These are phyloP conservation scores for Leucocoprinus birnbaumii DNA, from an alignment of 768 basidiomycete species.

Conservation along the genomic window DNA sequence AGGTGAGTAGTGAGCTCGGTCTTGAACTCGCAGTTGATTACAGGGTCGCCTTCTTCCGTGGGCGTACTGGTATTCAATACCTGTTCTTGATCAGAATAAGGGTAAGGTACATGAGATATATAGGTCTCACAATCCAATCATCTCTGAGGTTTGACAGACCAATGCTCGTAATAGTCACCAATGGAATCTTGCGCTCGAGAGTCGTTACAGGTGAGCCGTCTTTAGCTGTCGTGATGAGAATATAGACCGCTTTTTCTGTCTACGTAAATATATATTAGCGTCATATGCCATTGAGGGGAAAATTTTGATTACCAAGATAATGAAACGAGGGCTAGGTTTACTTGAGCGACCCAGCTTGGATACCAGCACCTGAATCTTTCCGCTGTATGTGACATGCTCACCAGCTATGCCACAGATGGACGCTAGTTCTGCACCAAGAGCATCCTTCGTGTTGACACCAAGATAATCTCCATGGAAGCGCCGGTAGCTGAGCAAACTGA, in stretches of 20 bases:
- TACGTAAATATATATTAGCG: conserved; percentile 27
- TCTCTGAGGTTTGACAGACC: conserved; percentile 88
- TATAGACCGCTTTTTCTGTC: conserved; percentile 85
- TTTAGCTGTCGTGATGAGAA: conserved; percentile 60
- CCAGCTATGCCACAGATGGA: conserved; percentile 71
- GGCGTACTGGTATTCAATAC: conserved; percentile 65
- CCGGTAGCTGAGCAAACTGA: conserved; percentile 90
- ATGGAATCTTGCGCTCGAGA: conserved; percentile 85
- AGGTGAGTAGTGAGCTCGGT: conserved; percentile 88
- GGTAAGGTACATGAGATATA: not conserved
- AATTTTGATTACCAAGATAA: conserved; percentile 70
- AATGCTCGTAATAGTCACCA: conserved; percentile 85
- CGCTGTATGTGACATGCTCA: conserved; percentile 80
- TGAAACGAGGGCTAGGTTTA: conserved; percentile 86
- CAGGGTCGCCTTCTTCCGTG: conserved; percentile 92
- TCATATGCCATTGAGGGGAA: not conserved
- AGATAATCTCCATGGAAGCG: conserved; percentile 97
- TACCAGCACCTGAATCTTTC: conserved; percentile 75
- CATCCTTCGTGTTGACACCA: conserved; percentile 77
- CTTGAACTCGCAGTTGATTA: conserved; percentile 92
- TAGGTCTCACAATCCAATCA: conserved; percentile 89
- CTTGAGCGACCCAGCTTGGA: conserved; percentile 86
- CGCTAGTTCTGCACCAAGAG: conserved; percentile 75
- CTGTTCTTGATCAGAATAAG: conserved; percentile 31
- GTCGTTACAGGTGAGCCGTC: conserved; percentile 56